Percentiles rank a stretch among this genome's conserved stretches.
phyloP scores from a whole-genome alignment of 2,329 filamentous ascomycete species.

The Cladosporium austrohemisphaericum region DNA sequence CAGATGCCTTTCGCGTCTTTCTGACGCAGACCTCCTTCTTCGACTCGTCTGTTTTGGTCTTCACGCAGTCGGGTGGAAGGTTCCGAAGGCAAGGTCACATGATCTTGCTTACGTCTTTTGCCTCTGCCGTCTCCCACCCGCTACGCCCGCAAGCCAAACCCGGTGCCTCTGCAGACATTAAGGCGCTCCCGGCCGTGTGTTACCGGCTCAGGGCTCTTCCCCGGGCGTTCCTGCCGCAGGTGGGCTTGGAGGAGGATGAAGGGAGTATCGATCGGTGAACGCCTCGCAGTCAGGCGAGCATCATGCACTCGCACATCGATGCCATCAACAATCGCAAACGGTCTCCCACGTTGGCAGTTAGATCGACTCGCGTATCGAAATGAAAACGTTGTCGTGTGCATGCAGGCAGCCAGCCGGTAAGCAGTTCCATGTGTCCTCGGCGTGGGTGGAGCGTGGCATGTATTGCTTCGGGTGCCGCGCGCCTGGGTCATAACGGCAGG shows the following conservation, averaged over 20 bases:
- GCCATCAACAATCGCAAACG: too few relatives aligned
- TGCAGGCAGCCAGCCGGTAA: slow-evolving; percentile 1
- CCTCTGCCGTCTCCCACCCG: not conserved
- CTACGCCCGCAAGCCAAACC: not conserved
- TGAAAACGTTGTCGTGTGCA: not conserved
- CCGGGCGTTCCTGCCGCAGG: too few relatives aligned
- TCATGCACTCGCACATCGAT: too few relatives aligned
- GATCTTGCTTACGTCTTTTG: not conserved
- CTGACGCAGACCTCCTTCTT: too few relatives aligned
- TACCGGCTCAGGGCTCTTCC: not conserved
- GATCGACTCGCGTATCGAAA: not conserved
- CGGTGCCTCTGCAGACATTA: too few relatives aligned
- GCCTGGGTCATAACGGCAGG: not conserved
- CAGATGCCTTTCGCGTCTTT: not conserved
- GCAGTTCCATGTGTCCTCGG: not conserved
- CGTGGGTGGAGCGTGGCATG: not conserved
- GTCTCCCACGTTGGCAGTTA: too few relatives aligned
- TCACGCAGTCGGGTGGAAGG: too few relatives aligned
- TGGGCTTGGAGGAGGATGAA: too few relatives aligned
- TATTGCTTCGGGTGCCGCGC: not conserved
- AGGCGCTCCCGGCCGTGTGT: slow-evolving; percentile 5
- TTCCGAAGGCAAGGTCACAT: not conserved
- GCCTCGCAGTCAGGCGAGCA: too few relatives aligned
- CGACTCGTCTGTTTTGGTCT: too few relatives aligned
- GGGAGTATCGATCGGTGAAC: too few relatives aligned